Base-by-base conservation (phyloP, 2,329 filamentous ascomycete species). In the Colletotrichum acutatum region DNA sequence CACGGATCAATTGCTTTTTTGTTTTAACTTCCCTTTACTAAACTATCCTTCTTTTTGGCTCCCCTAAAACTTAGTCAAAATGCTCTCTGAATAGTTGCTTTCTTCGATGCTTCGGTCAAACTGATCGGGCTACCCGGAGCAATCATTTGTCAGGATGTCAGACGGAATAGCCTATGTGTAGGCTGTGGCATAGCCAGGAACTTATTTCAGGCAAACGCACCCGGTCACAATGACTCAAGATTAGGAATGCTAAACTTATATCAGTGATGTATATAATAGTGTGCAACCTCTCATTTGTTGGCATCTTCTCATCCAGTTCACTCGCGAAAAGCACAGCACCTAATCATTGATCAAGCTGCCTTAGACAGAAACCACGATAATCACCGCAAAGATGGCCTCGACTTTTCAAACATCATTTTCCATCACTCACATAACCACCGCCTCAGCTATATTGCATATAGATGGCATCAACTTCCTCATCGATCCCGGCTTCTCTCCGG, bases 371-470 rank as follows among this genome's bases (percentile, higher is more conserved):
- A 22, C 28, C 54, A 30, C 24, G 2, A 4, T 9, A 2, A 5
- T 57, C 1, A 56, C 26, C 49, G 16, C 26, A n/a, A 24, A 26
- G 9, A 59, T 58, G 54, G n/a, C 64, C 4, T 59, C 64, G 5
- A 1, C 37, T 11, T 53, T 68, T 66, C 49, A 12, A 22, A 26
- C 3, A 24, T 54, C 19, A 8, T 22, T 85, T 32, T 80, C 66
- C 5, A 79, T 87, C 61, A 87, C 84, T 30, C 82, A 85, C 71
- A 84, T 89, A 63, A 84, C 83, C 16, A 87, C 86, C 1, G 86
- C 86, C 4, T 87, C 85, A 0, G 84, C 85, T n/a, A 82, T 88
- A 60, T 71, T 88, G 12, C 77, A 84, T 2, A 81, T 87, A 53
- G 77, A 84, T 53, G 82, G 81, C 19, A 70, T 85, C 67, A 85